Evolutionary conservation across 2,329 filamentous ascomycete species (phyloP), one percentile per base, ranked within the genome.

Genomic region (Erysiphe neolycopersici): DNA sequence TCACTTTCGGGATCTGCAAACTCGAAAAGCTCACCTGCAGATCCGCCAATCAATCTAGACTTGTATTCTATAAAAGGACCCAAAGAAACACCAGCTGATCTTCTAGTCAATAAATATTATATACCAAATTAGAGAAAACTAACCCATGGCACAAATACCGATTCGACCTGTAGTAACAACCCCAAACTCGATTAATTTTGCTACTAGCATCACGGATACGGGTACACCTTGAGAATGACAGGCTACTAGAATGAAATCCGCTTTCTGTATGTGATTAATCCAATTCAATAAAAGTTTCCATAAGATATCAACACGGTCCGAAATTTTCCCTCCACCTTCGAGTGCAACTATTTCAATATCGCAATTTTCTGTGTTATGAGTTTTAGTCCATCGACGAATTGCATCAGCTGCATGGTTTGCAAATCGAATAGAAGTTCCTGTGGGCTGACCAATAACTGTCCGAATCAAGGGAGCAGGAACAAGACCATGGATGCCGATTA

Each of bases 171-270:
- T 69, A 13, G 73, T 76, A 29, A 95, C 69, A 50, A 89, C 81
- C 1, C 85, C 85, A 46, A 94, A 75, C 43, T 89, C 79, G 44
- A 98, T 85, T 37, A 98, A 66, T 59, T 93, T 94, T 5, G 85
- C 83, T 5, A 95, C 67, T 3, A 98, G 66, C 75, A 94, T 94
- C 47, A 93, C 70, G 5, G 80, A 78, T 0, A 98, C 89, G 0
- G 89, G 89, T 0, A 95, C 89, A 18, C 89, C 89, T 59, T 98
- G 89, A 2, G 83, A 92, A 58, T 98, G 89, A 47, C 84, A 93
- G 2, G 83, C 83, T n/a, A 98, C 64, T 35, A 98, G 60, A 37
- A 98, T 76, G 47, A 95, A 76, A 59, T 98, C 89, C 0, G 89
- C 85, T 43, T 70, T 71, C 43, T 81, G 75, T 30, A 98, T 79